Conservation (phyloP, 225 moss, liverwort and hornwort genomes). For the Anthoceros angustus region DNA sequence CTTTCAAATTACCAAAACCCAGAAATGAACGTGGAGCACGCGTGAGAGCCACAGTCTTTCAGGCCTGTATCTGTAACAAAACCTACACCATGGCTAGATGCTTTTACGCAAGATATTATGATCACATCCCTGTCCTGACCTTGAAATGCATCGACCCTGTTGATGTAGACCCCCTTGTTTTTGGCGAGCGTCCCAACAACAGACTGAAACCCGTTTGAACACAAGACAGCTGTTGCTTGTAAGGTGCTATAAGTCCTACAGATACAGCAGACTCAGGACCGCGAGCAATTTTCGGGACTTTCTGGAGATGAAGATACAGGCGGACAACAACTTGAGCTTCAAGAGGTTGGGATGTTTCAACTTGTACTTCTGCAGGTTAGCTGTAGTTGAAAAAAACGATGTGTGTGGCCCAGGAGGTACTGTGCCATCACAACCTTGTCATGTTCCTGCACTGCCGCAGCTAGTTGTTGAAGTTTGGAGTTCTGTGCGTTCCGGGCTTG, state of each 20-base stretch:
- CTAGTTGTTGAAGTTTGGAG: slow-evolving; percentile 67
- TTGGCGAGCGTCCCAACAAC: slow-evolving; percentile 63
- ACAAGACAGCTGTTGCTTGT: slow-evolving; percentile 93
- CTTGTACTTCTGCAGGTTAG: no score
- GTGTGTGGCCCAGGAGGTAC: no score
- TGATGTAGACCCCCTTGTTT: slow-evolving; percentile 84
- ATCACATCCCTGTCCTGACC: slow-evolving; percentile 99
- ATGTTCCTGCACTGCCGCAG: slow-evolving; percentile 83
- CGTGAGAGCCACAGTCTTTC: slow-evolving; percentile 98
- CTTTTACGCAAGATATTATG: slow-evolving; percentile 95
- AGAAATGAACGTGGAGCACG: slow-evolving; percentile 88
- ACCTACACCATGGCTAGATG: slow-evolving; percentile 84
- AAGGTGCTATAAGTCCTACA: slow-evolving; percentile 93
- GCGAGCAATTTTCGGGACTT: slow-evolving; percentile 42
- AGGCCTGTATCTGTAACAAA: slow-evolving; percentile 93
- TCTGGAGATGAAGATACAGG: slow-evolving; percentile 64
- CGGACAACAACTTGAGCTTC: slow-evolving; percentile 92
- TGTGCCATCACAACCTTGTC: slow-evolving; percentile 72
- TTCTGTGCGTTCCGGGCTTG: slow-evolving; percentile 52
- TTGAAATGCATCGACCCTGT: slow-evolving; percentile 98
- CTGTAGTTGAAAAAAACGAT: no score
- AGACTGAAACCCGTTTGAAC: slow-evolving; percentile 68
- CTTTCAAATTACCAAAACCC: slow-evolving; percentile 11
- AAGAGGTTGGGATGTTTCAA: slow-evolving; percentile 85
- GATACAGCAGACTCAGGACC: slow-evolving; percentile 36